Conservation (phyloP, 345 rosid species). For the Trapa incisa region DNA sequence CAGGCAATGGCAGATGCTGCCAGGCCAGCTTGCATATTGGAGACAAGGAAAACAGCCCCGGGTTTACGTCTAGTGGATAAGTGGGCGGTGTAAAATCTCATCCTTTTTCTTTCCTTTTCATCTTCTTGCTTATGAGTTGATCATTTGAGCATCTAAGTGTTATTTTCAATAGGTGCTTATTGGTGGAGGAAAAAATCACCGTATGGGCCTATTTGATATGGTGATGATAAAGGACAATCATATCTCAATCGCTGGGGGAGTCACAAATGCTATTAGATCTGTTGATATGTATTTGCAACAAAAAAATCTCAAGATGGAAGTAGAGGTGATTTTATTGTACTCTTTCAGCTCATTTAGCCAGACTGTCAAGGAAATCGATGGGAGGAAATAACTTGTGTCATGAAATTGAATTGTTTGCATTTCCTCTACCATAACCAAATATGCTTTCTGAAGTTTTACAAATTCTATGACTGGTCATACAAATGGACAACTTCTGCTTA, state of each 20-base stretch:
- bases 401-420: not conserved
- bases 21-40: slow-evolving; percentile 64
- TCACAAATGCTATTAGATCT: slow-evolving; percentile 57
- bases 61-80: slow-evolving; percentile 83
- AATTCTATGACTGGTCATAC: not conserved
- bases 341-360: not conserved
- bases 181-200: slow-evolving; percentile 89
- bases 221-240: slow-evolving; percentile 96
- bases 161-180: slow-evolving; percentile 53
- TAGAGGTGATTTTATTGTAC: slow-evolving; percentile 49
- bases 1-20: slow-evolving; percentile 97
- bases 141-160: slow-evolving; percentile 12
- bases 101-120: slow-evolving; percentile 11
- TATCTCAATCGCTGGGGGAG: slow-evolving; percentile 85
- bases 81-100: slow-evolving; percentile 67
- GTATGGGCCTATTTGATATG: slow-evolving; percentile 98
- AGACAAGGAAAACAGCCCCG: slow-evolving; percentile 96
- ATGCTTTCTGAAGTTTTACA: not conserved
- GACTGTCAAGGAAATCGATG: not conserved
- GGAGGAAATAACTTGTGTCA: not conserved
- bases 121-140: slow-evolving; percentile 5
- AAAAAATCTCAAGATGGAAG: slow-evolving; percentile 71
- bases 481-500: not conserved
- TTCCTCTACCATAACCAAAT: not conserved
- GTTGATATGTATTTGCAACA: slow-evolving; percentile 57